Evolutionary conservation across 2,329 filamentous ascomycete genomes (phyloP), one percentile per base, ranked within the genome.

Genomic region (Aspergillus pseudoviridinutans): DNA sequence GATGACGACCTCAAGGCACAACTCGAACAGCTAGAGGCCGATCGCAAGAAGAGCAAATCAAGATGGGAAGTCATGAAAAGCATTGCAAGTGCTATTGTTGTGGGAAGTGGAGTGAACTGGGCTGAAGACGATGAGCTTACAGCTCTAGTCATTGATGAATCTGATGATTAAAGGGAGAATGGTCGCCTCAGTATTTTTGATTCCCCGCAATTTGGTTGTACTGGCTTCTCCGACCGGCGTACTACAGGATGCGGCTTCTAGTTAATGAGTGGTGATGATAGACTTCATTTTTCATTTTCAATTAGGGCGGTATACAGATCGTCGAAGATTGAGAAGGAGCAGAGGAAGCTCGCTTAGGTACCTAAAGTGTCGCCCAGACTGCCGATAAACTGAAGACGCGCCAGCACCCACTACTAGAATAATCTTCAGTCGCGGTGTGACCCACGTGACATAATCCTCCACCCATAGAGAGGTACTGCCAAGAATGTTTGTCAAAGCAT

Each of bases 91-190:
- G 90, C 88, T 20, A 82, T 92, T 55, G 83, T 96, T 50, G 89
- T 86, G 4, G 90, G 89, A 3, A 95, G 91, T 71, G 91, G 91
- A 50, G 80, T 94, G 54, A 87, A 95, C 68, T 96, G 91, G 91
- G 86, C 85, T 12, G 78, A 82, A 44, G 86, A 95, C 72, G 81
- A 86, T 53, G 80, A 79, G 58, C 76, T 96, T 60, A 80, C 84
- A 57, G 83, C 85, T 52, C 79, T 93, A 59, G 90, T 96, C 27
- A 78, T 95, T 60, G 91, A 84, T 63, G 76, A 79, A 35, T 80
- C 93, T 61, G 89, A 82, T 56, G 76, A 79, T 59, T 76, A 66
- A 72, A 62, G 60, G 50, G 41, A 20, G 29, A 10, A 38, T 38
- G 14, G 6, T 38, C 14, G 32, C 41, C 41, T 22, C 20, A 4